phyloP scores from a whole-genome alignment of 768 basidiomycete genomes.

The Sistotremastrum niveocremeum region DNA sequence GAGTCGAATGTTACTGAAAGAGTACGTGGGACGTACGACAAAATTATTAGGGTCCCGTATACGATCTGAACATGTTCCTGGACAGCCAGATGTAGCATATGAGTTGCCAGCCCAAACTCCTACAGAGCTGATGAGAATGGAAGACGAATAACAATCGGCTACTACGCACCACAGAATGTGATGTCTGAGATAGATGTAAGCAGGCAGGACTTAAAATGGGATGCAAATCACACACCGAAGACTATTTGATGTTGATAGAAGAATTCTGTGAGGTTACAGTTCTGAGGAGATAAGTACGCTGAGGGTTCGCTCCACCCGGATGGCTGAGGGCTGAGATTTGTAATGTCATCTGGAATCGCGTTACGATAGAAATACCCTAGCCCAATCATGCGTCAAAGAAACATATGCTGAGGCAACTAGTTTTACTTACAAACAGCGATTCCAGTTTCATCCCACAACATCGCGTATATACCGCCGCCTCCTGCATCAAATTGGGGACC shows the following conservation, averaged over 20 bases:
- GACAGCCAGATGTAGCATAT: constrained; percentile 55
- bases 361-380: constrained; percentile 76
- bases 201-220: neutral
- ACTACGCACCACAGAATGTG: constrained; percentile 58
- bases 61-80: constrained; percentile 53
- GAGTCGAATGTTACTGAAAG: neutral
- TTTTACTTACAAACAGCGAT: constrained; percentile 62
- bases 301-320: constrained; percentile 56
- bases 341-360: constrained; percentile 57
- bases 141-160: neutral
- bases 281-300: constrained; percentile 38
- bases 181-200: constrained; percentile 34
- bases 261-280: constrained; percentile 43
- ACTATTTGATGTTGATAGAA: constrained; percentile 63
- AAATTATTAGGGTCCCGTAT: constrained; percentile 62
- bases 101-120: constrained; percentile 81
- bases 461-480: constrained; percentile 76
- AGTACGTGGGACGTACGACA: constrained; percentile 31
- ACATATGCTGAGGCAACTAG: neutral
- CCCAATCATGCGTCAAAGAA: constrained; percentile 1
- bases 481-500: constrained; percentile 69
- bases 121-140: constrained; percentile 14
- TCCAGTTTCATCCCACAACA: constrained; percentile 75
- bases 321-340: constrained; percentile 46
- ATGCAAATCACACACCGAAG: constrained; percentile 40